Evolutionary conservation across 1,284 basidiomycete genomes (phyloP), one percentile per base, ranked within the genome.

Genomic region (Cryptococcus neoformans): DNA sequence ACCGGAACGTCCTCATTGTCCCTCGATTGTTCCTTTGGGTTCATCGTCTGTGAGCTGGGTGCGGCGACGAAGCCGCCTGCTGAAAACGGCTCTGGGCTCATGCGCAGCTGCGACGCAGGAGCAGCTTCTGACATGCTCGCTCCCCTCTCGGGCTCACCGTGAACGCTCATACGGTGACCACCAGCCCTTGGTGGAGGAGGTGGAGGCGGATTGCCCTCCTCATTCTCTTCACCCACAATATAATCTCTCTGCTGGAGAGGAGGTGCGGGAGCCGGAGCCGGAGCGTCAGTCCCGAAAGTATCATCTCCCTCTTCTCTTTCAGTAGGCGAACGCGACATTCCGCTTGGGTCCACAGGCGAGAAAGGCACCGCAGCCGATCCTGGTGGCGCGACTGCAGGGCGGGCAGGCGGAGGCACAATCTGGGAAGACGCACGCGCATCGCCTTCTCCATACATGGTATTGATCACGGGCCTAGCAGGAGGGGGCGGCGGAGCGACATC

Each of bases 161-260:
- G 40, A 8, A 21, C 51, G 28, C 51, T 44, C 14, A 36, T 16
- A 16, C 35, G 42, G 16, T 45, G 44, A 1, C 42, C 42, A 36
- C 36, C n/a, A 14, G 38, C 36, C 47, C 50, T 55, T 12, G 53
- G 56, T 21, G 44, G 53, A 12, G 49, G 55, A 16, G 51, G 56
- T 14, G 51, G 56, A 14, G 52, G 55, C 9, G 36, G 44, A 51
- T 35, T 47, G 93, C 86, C 4, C 94, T 91, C 4, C 93, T 93
- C 0, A 96, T 96, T 11, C 21, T 21, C 40, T 42, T 11, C 40
- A 42, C 40, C 42, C 7, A 21, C 42, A 14, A 44, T 44, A 21
- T n/a, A 44, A 7, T 16, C 41, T 9, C 46, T 45, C 17, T 45
- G 46, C 17, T 17, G 46, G 16, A 7, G n/a, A 48, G 7, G 46